These are phyloP conservation scores for Rhizoclosmatium sp. DNA, from an alignment of 192 early-diverging fungal genomes.

Conservation along the genomic window DNA sequence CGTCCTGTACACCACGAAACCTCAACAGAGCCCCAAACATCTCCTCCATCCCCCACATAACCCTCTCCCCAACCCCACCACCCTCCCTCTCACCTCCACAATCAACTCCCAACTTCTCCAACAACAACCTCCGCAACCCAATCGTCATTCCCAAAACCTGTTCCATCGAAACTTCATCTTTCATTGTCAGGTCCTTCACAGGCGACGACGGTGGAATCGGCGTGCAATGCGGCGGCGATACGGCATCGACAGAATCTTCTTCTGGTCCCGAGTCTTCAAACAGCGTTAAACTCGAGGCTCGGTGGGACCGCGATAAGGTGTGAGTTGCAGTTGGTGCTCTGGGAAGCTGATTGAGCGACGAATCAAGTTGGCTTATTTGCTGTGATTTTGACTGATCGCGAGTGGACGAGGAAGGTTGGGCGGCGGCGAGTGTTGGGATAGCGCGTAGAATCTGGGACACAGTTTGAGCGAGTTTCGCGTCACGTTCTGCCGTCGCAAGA, in stretches of 20 bases:
- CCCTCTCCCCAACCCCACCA: no score
- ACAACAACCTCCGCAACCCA: no score
- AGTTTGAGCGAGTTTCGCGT: background rate
- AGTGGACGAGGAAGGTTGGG: background rate
- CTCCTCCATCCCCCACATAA: no score
- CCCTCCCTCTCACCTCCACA: no score
- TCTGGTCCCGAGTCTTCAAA: slow-evolving; percentile 12
- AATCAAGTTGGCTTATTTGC: background rate
- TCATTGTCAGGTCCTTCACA: no score
- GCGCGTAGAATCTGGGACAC: background rate
- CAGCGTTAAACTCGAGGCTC: slow-evolving; percentile 19
- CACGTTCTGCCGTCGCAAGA: background rate
- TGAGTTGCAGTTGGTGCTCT: background rate
- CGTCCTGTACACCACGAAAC: no score
- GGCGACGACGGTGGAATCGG: no score
- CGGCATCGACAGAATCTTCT: background rate
- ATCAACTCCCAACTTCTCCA: no score
- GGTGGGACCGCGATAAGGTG: background rate
- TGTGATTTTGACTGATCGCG: background rate
- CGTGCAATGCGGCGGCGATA: no score
- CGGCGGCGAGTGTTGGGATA: background rate
- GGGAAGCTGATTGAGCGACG: background rate
- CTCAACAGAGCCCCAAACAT: no score
- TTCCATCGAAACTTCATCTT: no score
- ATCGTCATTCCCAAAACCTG: no score